A percentile compares a stretch with the other conserved stretches of the same genome.
phyloP scores from a whole-genome alignment of 768 basidiomycete genomes.

The Lyophyllum atratum region DNA sequence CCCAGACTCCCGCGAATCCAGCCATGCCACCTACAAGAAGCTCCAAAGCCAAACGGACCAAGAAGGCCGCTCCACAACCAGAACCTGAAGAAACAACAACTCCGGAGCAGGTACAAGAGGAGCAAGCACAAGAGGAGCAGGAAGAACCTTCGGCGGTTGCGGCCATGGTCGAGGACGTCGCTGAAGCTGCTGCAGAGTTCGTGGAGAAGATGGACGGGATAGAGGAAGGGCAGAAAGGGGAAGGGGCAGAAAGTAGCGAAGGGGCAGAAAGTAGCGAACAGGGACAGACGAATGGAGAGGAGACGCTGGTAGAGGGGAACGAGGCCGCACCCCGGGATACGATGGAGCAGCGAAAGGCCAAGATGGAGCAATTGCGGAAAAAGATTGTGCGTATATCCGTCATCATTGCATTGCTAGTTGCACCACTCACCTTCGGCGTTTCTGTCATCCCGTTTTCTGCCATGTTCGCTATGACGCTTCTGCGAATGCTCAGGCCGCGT shows the following conservation, averaged over 20 bases:
- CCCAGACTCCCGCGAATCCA: background rate
- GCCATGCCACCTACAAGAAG: conserved; percentile 13
- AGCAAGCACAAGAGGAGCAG: background rate
- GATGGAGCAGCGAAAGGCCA: conserved; percentile 75
- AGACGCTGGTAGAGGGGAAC: conserved; percentile 19
- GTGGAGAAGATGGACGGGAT: conserved; percentile 30
- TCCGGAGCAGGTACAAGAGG: background rate
- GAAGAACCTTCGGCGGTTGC: background rate
- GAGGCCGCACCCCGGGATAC: conserved; percentile 34
- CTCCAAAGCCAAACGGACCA: conserved; percentile 14
- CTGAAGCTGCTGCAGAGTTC: conserved; percentile 27
- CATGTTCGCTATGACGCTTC: background rate
- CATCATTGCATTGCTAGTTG: background rate
- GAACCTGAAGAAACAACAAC: background rate
- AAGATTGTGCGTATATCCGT: conserved; percentile 68
- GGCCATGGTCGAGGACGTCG: background rate
- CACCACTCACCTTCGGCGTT: background rate
- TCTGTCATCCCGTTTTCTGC: conserved; percentile 1
- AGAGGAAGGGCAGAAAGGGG: conserved; percentile 18
- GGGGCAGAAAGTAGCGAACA: conserved; percentile 16
- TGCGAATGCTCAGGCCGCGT: conserved; percentile 56
- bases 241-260: conserved; percentile 16
- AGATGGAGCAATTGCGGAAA: conserved; percentile 72
- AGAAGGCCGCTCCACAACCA: background rate
- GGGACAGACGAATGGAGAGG: conserved; percentile 26